Evolutionary conservation across 805 yeast genomes (phyloP), one percentile per base, ranked within the genome.

Genomic region (Ogataea pilisensis): DNA sequence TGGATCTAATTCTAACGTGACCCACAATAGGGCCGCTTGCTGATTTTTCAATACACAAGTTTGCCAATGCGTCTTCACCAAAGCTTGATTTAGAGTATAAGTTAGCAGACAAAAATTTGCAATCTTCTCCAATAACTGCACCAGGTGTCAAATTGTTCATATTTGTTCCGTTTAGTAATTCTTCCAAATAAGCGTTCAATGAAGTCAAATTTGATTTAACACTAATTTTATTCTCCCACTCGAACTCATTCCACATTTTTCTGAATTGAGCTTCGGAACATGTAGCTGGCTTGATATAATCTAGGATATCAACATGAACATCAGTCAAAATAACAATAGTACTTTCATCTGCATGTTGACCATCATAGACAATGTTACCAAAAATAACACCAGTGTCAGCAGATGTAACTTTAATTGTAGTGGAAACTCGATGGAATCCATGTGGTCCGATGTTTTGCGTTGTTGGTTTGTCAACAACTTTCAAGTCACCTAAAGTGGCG

Each of bases 321-420:
- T 93, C 98, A 57, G 87, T 88, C 58, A 93, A 73, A 44, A 93
- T 90, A 43, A 93, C 96, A 63, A 89, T 85, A 41, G 89, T 85
- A 41, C 81, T 80, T 55, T 88, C 95, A 51, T 82, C 84, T 31
- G 96, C 90, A 55, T 91, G 95, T 45, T 84, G 95, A 42, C 98
- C 98, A 63, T 90, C 98, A 61, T 91, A 93, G 12, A 91, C 85
- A 61, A 93, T 89, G 66, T 91, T 91, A 60, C 99, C 99, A 61
- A 93, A 93, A 38, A 93, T 87, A 40, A 91, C 96, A 54, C 98
- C 99, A 8, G 99, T 90, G 58, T 95, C 99, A 13, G 98, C 97
- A 33, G 96, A 85, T 0, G 96, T 84, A 34, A 93, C 99, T 65
- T 89, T 89, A 51, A 93, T 77, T 2, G 97, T 90, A 35, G 90